Evolutionary conservation across 164 flowering plant species (phyloP), one percentile per base, ranked within the genome.

Genomic region (Umbilicus rupestris): DNA sequence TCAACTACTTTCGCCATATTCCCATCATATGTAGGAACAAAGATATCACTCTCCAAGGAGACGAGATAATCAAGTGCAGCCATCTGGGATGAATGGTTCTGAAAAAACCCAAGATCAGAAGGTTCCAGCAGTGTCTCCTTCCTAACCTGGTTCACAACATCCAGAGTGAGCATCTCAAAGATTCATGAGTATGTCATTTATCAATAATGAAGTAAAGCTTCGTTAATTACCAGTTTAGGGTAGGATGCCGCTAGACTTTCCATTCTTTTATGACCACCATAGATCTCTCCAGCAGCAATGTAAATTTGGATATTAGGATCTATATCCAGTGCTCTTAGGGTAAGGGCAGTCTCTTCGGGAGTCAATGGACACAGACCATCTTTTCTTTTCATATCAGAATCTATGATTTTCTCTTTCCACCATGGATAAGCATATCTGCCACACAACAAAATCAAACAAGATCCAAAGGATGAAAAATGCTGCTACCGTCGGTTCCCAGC

Each of bases 1-100:
- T 82, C 88, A 28, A 84, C 88, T 55, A 84, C 84, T 79, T 75
- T 84, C 37, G 88, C 86, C 88, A 84, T 84, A 70, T 82, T 84
- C 28, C 88, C 88, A 75, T 82, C 88, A 64, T 82, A 82, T 3
- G 86, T 84, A 3, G 86, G 88, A 69, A 84, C 70, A 69, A 82
- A 82, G 35, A 84, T 75, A 72, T 82, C 86, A 74, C 88, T 81
- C 72, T 79, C 84, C 66, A 82, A 60, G 0, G 85, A 78, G 9
- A 84, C 84, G 0, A 84, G 76, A 66, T 81, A 84, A 70, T 84
- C 88, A 44, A 84, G 50, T 31, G 88, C 84, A 5, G 88, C 88
- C 88, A 82, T 84, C 68, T 82, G 86, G 19, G 88, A 81, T 22
- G 86, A 82, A 64, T 79, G 86, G 62, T 84, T 84, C 73, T 68